Evolutionary conservation across 1,139 yeast species (phyloP), one percentile per base, ranked within the genome.

Genomic region (Petasospora fabianii): DNA sequence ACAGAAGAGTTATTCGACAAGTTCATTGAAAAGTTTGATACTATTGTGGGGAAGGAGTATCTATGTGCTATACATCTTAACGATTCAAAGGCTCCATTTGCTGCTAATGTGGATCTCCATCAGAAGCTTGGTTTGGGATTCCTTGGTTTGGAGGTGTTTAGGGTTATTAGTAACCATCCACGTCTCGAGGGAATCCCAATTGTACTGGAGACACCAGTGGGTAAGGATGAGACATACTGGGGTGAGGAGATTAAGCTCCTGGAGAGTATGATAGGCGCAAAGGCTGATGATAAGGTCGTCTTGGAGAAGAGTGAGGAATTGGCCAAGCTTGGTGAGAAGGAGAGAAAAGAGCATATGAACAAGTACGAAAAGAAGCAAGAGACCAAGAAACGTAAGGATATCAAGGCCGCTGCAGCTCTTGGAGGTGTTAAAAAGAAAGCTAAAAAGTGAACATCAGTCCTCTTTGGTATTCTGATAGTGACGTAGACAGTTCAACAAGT

Each of bases 21-120:
- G 34, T 88, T 92, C 59, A 84, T 96, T 92, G 56, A 62, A 7
- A 64, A 77, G 32, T 92, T 85, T 59, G 97, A 88, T 51, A 60
- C 68, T 4, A 69, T 73, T 8, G 71, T 92, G 19, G 98, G 98
- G 0, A 65, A 75, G 53, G 65, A 86, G 49, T 88, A 84, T 58
- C 67, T 92, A 34, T 65, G 80, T 27, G 92, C 95, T 0, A 73
- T 92, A 39, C 98, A 92, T 62, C 64, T 92, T 41, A 92, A 92
- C 57, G 98, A 92, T 58, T 90, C 97, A 10, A 90, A 92, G 63
- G 95, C 95, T 4, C 97, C 97, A 1, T 61, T 86, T 36, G 94
- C 84, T 5, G 92, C 96, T 26, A 87, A 86, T 54, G 72, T 95
- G 48, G 99, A 92, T 60, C 72, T 92, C 42, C 99, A 92, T 59